Evolutionary conservation across 2,329 filamentous ascomycete genomes (phyloP).

Genomic region (Chaetomium globosum): DNA sequence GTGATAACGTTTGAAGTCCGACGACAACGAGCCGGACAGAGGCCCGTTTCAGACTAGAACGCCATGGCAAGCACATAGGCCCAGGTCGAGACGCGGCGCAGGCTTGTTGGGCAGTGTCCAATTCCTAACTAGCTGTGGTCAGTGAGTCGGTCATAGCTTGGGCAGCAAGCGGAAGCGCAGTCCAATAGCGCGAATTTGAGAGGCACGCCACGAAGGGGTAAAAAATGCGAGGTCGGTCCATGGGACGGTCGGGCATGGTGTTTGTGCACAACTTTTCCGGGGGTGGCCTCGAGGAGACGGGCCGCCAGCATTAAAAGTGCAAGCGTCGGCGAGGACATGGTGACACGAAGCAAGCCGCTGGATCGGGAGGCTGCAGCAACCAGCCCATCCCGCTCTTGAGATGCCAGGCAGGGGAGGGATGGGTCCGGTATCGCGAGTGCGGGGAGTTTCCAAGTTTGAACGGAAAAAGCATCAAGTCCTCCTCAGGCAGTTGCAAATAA

Average conservation of each 20-base stretch:
- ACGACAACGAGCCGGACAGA: neutral
- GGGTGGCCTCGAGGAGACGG: neutral
- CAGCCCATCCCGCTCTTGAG: slow-evolving; percentile 15
- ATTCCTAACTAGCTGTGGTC: neutral
- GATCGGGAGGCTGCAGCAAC: slow-evolving; percentile 21
- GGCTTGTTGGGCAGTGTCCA: neutral
- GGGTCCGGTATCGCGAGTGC: neutral
- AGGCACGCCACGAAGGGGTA: neutral
- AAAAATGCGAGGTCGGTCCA: slow-evolving; percentile 6
- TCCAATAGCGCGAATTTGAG: slow-evolving; percentile 9
- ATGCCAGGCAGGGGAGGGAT: neutral
- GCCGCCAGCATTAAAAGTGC: neutral
- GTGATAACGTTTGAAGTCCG: slow-evolving; percentile 7
- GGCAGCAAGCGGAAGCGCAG: slow-evolving; percentile 9
- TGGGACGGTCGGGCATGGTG: neutral
- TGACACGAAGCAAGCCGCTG: slow-evolving; percentile 18
- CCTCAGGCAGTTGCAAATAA: neutral
- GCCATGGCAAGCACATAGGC: neutral
- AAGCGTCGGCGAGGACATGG: neutral
- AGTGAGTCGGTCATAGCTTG: neutral
- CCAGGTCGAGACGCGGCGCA: neutral
- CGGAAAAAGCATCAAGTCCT: neutral
- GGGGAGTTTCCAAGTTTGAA: neutral
- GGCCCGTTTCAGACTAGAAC: neutral
- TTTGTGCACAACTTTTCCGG: neutral